Conservation (phyloP, 1,139 yeast species). For the Pichia kudriavzevii region DNA sequence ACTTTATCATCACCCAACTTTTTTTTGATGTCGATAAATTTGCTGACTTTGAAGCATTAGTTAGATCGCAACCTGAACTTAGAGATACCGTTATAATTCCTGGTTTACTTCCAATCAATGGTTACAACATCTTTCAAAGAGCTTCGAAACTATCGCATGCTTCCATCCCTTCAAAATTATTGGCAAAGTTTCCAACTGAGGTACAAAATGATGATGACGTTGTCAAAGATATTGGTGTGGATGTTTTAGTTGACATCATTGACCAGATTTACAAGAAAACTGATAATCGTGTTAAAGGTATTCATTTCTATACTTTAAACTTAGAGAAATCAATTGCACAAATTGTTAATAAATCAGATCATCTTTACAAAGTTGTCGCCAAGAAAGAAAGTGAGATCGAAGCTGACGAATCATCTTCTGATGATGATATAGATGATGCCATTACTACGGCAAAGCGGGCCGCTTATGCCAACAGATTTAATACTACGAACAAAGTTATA, state of each 20-base stretch:
- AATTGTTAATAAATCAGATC: conserved; percentile 55
- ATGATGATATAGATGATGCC: conserved; percentile 29
- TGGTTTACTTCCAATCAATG: conserved; percentile 95
- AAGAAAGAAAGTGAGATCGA: conserved; percentile 25
- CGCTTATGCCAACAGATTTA: conserved; percentile 27
- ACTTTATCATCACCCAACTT: conserved; percentile 83
- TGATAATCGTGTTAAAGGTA: conserved; percentile 56
- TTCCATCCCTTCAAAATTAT: conserved; percentile 55
- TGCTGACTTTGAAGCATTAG: conserved; percentile 39
- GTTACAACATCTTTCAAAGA: conserved; percentile 75
- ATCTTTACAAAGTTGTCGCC: conserved; percentile 34
- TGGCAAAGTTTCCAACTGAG: conserved; percentile 47
- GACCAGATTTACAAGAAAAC: conserved; percentile 47
- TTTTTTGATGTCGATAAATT: conserved; percentile 63
- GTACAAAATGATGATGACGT: conserved; percentile 72
- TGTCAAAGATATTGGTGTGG: conserved; percentile 79
- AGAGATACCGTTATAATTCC: conserved; percentile 61
- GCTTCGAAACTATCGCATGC: conserved; percentile 91
- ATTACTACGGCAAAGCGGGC: conserved; percentile 26
- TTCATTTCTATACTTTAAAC: conserved; percentile 94
- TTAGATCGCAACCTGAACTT: conserved; percentile 25
- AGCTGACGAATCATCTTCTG: conserved; percentile 24
- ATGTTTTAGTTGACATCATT: conserved; percentile 59
- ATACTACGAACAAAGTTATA: conserved; percentile 43
- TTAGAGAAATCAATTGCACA: conserved; percentile 87